Evolutionary conservation across 2,329 filamentous ascomycete genomes (phyloP).

Genomic region (Triangularia setosa): DNA sequence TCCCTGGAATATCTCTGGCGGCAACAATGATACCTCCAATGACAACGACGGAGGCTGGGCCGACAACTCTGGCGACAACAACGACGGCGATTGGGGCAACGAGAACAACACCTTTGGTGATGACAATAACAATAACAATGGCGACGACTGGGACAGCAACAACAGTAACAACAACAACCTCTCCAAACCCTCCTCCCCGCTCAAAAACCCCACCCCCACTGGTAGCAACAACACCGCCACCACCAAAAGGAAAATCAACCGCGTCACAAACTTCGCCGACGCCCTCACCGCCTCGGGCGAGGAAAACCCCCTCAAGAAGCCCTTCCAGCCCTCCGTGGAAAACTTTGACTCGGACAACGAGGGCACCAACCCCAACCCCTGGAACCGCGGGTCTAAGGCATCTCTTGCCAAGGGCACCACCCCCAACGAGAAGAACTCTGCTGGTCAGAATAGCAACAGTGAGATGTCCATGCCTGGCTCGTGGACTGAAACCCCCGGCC

Average conservation of each 20-base stretch:
- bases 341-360: background rate
- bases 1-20: background rate
- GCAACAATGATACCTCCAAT: background rate
- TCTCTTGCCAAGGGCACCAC: background rate
- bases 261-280: background rate
- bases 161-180: background rate
- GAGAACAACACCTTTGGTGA: background rate
- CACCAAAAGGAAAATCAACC: background rate
- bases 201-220: background rate
- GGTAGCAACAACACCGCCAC: background rate
- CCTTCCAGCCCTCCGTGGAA: background rate
- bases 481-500: background rate
- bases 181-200: background rate
- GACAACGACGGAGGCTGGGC: too few relatives aligned
- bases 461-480: background rate
- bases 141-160: background rate
- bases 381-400: too few relatives aligned
- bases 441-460: background rate
- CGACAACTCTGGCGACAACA: too few relatives aligned
- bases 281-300: too few relatives aligned
- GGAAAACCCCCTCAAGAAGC: background rate
- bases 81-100: background rate
- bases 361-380: background rate
- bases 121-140: background rate
- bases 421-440: too few relatives aligned